These are phyloP conservation scores for Rubroboletus pulcherrimus DNA, from an alignment of 768 basidiomycete species.

Conservation along the genomic window DNA sequence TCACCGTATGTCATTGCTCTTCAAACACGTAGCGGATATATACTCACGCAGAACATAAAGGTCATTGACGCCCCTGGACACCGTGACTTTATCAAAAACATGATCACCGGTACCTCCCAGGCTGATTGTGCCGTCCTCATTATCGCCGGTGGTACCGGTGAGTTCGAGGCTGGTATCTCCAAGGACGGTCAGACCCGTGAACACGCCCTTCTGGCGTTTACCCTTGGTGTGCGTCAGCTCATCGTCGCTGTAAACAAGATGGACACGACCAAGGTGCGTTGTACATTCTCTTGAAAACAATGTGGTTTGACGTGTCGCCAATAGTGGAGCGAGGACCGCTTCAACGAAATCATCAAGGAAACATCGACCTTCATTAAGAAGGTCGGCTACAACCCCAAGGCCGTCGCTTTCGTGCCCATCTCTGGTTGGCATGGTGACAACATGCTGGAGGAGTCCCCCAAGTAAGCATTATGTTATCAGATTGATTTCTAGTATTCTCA, in stretches of 20 bases:
- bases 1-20: constrained; percentile 60
- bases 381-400: constrained; percentile 99
- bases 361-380: constrained; percentile 98
- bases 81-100: constrained; percentile 99
- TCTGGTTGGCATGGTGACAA: constrained; percentile 99
- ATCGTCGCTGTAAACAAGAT: constrained; percentile 99
- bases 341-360: constrained; percentile 99
- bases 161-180: constrained; percentile 99
- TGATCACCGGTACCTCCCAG: constrained; percentile 99
- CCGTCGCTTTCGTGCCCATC: constrained; percentile 97
- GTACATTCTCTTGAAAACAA: not conserved
- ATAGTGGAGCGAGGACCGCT: constrained; percentile 98
- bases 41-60: constrained; percentile 36
- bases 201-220: constrained; percentile 99
- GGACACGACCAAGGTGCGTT: constrained; percentile 92
- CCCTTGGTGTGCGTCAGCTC: constrained; percentile 99
- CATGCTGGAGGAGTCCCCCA: constrained; percentile 98
- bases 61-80: constrained; percentile 99
- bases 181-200: constrained; percentile 99
- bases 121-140: constrained; percentile 99
- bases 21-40: not conserved
- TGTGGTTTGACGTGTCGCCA: constrained; percentile 2
- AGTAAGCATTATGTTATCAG: constrained; percentile 48
- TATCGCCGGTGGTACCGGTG: constrained; percentile 98
- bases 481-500: constrained; percentile 15